Evolutionary conservation across 140 eudicot genomes (phyloP), one percentile per base, ranked within the genome.

Genomic region (Ambrosia hybrid): DNA sequence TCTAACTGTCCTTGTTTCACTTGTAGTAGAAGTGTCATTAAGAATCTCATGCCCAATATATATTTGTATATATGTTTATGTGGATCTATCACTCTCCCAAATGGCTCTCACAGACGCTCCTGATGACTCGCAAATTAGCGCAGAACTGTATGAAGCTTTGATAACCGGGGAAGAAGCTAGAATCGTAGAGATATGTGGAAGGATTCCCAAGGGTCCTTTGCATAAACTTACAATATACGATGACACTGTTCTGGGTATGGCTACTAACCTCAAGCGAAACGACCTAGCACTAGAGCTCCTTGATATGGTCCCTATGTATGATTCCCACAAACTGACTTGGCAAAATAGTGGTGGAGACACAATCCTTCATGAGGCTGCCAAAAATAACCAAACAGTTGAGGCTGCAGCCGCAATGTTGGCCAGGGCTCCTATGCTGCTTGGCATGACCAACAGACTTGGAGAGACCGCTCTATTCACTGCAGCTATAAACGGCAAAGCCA

Each of bases 381-480:
- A 9, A 15, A 70, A 5, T 51, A 70, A 55, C 36, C 34, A 53
- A 51, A 53, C 74, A 17, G 63, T 70, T 15, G 52, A 17, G 65
- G 65, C 65, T 53, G 74, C 74, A 55, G 38, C 55, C 4, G 74
- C 39, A 53, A 75, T 75, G 73, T 13, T 75, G 51, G 41, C 73
- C 6, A 65, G 46, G 65, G 79, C 79, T 51, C 79, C 79, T 21
- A 57, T 46, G 66, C 11, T 75, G 73, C 65, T 75, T 11, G 11
- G 65, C 21, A 75, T 75, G 51, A 14, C 16, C 16, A 80, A 75
- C 45, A 11, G 37, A 1, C 12, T 4, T 0, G 59, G 74, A 7
- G 78, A 75, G 65, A 53, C 69, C 12, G 66, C 84, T 45, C 10
- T 75, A 21, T 80, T 69, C 34, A 63, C 70, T 10, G 77, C 84